Percentiles rank a stretch among this genome's conserved stretches.
Conservation (phyloP, 2,329 filamentous ascomycete genomes). For the Pseudocercospora crystallina region DNA sequence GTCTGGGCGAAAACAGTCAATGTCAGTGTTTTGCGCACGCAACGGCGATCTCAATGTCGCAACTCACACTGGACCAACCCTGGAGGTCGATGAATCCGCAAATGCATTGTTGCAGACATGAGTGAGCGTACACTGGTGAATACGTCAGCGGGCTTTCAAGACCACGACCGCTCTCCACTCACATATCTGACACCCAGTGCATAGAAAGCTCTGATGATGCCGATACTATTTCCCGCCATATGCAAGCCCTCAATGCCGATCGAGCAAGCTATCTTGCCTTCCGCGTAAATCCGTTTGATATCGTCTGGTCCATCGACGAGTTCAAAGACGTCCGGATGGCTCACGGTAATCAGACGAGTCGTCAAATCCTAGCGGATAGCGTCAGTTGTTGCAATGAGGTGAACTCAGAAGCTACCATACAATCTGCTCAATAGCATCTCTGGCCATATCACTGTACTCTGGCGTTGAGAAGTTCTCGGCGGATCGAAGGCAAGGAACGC, state of each 20-base stretch:
- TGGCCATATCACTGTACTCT: slow-evolving; percentile 27
- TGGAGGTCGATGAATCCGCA: slow-evolving; percentile 20
- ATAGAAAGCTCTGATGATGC: slow-evolving; percentile 38
- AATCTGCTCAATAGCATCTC: slow-evolving; percentile 27
- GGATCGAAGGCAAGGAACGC: slow-evolving; percentile 24
- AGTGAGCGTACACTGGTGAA: slow-evolving; percentile 17
- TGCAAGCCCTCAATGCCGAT: slow-evolving; percentile 39
- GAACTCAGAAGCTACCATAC: background rate
- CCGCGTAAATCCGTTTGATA: slow-evolving; percentile 32
- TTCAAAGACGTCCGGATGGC: slow-evolving; percentile 32
- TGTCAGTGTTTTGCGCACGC: no score
- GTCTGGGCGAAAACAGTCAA: no score
- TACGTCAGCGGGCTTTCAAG: background rate
- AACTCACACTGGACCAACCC: slow-evolving; percentile 9
- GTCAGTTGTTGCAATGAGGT: background rate
- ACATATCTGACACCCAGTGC: slow-evolving; percentile 40
- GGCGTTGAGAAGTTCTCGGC: slow-evolving; percentile 28
- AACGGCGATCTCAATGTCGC: no score
- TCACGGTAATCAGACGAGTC: slow-evolving; percentile 31
- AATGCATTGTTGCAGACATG: slow-evolving; percentile 27
- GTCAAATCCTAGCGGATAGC: slow-evolving; percentile 13
- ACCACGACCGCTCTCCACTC: slow-evolving; percentile 1
- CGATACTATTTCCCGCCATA: slow-evolving; percentile 35
- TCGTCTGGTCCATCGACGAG: slow-evolving; percentile 30
- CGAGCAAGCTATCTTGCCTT: slow-evolving; percentile 39